Conservation (phyloP, 495 filamentous ascomycete species). For the Acidomyces sp. region DNA sequence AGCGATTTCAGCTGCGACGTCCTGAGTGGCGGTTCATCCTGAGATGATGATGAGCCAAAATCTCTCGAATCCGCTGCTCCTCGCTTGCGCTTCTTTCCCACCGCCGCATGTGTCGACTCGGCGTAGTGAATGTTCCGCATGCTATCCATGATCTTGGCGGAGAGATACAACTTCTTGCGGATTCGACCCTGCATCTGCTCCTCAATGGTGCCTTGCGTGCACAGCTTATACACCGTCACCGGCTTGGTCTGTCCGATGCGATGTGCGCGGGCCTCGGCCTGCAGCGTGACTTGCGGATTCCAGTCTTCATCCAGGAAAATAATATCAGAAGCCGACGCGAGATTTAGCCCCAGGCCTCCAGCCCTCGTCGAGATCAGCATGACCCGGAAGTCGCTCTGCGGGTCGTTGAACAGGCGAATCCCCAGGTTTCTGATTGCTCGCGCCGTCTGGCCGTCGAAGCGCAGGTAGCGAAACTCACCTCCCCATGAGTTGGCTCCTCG, state of each 20-base stretch:
- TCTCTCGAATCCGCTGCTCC: not conserved
- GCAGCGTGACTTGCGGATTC: conserved; percentile 51
- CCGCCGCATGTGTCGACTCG: not conserved
- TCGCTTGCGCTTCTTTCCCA: conserved; percentile 23
- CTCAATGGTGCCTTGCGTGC: conserved; percentile 48
- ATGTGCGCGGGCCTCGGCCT: conserved; percentile 48
- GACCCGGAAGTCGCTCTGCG: conserved; percentile 36
- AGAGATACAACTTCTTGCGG: conserved; percentile 54
- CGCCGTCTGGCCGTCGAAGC: conserved; percentile 46
- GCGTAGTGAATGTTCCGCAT: conserved; percentile 40
- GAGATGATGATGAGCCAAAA: conserved; percentile 25
- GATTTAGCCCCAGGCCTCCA: conserved; percentile 52
- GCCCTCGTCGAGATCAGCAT: conserved; percentile 54
- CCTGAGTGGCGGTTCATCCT: conserved; percentile 39
- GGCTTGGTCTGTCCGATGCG: conserved; percentile 46
- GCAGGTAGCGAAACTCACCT: conserved; percentile 35
- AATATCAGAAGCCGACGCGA: conserved; percentile 46
- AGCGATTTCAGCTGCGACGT: conserved; percentile 44
- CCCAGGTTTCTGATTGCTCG: conserved; percentile 43
- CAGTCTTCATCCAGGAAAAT: conserved; percentile 55
- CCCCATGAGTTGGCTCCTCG: conserved; percentile 33
- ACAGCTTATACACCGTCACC: conserved; percentile 46
- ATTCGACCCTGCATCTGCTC: conserved; percentile 52
- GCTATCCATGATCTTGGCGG: conserved; percentile 47
- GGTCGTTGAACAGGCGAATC: conserved; percentile 45